Conservation (phyloP, 2,329 filamentous ascomycete genomes). For the Calonectria fujianensis region DNA sequence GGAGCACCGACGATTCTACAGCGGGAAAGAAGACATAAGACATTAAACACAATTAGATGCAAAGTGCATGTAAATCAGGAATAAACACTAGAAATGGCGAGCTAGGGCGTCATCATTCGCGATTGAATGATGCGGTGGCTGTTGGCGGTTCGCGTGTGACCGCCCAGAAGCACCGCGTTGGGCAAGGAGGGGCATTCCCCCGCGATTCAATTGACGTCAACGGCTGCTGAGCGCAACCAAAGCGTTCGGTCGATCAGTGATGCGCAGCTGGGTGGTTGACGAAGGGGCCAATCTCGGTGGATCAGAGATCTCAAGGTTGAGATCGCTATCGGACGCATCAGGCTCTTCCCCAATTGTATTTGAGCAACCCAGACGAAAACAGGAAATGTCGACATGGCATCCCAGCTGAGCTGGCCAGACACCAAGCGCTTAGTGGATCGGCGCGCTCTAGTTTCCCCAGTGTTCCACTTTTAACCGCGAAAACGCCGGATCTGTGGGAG, state of each 20-base stretch:
- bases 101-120: not conserved
- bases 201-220: slow-evolving; percentile 4
- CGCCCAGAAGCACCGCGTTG: not conserved
- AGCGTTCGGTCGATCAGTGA: not conserved
- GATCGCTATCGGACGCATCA: not conserved
- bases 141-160: not conserved
- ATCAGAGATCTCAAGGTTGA: not conserved
- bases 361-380: not conserved
- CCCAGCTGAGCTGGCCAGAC: not conserved
- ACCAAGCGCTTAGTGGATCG: not conserved
- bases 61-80: not conserved
- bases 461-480: not conserved
- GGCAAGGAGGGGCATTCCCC: slow-evolving; percentile 12
- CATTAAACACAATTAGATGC: not conserved
- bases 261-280: not conserved
- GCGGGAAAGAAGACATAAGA: not conserved
- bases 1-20: not conserved
- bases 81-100: not conserved
- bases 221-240: not conserved
- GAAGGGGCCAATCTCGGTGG: not conserved
- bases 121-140: slow-evolving; percentile 14
- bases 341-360: not conserved
- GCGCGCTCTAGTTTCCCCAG: not conserved
- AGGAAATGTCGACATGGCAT: slow-evolving; percentile 4
- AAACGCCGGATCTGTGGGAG: not conserved